Evolutionary conservation across 179 eudicot genomes (phyloP), one percentile per base, ranked within the genome.

Genomic region (Heliamphora ciliata): DNA sequence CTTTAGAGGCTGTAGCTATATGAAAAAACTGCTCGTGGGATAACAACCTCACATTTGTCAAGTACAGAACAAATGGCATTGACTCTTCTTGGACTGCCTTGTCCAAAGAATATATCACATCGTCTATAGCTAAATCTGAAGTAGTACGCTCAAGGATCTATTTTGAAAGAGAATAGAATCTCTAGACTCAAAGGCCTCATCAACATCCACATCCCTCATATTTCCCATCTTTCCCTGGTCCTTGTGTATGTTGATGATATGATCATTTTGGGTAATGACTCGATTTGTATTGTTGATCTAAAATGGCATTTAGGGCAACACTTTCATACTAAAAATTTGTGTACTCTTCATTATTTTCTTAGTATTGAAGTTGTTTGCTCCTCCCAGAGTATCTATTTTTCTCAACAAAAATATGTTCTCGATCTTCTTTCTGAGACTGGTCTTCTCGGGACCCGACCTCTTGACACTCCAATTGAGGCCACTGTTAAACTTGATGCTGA

Each of bases 21-120:
- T 92, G 97, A 68, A 95, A 88, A 65, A 95, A 95, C 88, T 95
- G 98, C 81, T 95, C 98, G 5, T 97, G 84, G 0, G 98, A 90
- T 88, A 95, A 86, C 77, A 87, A 67, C 89, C 98, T 90, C 69
- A 95, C 90, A 74, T 86, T 90, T 87, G 86, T 94, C 91, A 94
- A 85, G 84, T 95, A 95, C 87, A 86, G 90, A 87, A 94, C 98
- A 86, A 94, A 90, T 0, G 92, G 91, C 14, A 95, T 76, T 0
- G 87, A 88, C 72, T 97, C 98, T 5, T 94, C 93, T 60, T 94
- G 98, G 52, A 88, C 91, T 0, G 93, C 98, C 87, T 91, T 94
- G 86, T 95, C 98, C 87, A 95, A 78, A 0, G 97, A 85, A 82
- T 94, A 94, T 8, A 95, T 83, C 15, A 88, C 88, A 82, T 95